Evolutionary conservation across 331 rosid genomes (phyloP).

Genomic region (Stylosanthes scabra): DNA sequence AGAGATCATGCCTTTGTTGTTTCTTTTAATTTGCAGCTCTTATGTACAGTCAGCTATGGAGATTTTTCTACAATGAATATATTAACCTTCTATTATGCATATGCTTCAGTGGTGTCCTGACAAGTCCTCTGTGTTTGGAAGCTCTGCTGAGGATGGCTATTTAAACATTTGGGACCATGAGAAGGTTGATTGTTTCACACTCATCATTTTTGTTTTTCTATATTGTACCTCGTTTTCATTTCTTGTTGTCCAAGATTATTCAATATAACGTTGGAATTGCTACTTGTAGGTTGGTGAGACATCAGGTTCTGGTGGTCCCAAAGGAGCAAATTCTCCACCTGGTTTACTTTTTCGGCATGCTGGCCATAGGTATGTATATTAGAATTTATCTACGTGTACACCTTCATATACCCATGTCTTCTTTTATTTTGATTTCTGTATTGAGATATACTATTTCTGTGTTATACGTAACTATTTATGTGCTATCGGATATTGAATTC

Average conservation of each 20-base stretch:
- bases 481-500: too few relatives aligned
- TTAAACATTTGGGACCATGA: slow-evolving; percentile 92
- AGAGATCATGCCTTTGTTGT: slow-evolving; percentile 3
- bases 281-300: slow-evolving; percentile 61
- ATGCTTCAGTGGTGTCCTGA: slow-evolving; percentile 89
- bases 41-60: neutral
- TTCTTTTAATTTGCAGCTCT: slow-evolving; percentile 15
- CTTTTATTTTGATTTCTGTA: too few relatives aligned
- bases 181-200: slow-evolving; percentile 57
- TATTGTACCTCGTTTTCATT: neutral
- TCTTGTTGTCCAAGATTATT: slow-evolving; percentile 1
- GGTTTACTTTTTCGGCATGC: slow-evolving; percentile 86
- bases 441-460: too few relatives aligned
- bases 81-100: slow-evolving; percentile 32
- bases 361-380: slow-evolving; percentile 71
- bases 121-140: slow-evolving; percentile 88
- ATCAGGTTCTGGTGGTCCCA: slow-evolving; percentile 47
- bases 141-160: slow-evolving; percentile 94
- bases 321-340: slow-evolving; percentile 48
- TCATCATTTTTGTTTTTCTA: neutral
- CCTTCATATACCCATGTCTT: too few relatives aligned
- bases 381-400: too few relatives aligned
- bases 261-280: neutral
- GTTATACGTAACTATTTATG: too few relatives aligned
- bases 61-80: slow-evolving; percentile 26